phyloP scores from a whole-genome alignment of 148 eudicot genomes.

The Suaeda aralocaspica region DNA sequence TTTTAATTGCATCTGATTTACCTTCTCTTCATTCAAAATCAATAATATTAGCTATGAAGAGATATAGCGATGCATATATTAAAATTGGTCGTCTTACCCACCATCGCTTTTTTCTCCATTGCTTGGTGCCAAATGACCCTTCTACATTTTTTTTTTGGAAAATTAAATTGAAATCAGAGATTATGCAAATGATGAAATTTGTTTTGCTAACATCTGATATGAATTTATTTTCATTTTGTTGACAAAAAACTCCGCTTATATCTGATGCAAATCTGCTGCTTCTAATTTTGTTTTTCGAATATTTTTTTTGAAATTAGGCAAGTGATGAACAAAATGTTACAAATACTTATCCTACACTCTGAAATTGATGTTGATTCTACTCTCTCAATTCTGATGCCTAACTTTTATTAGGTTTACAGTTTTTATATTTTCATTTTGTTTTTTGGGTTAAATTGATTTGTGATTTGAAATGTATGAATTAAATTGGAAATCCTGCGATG shows the following conservation, averaged over 20 bases:
- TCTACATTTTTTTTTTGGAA: not conserved
- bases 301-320: not conserved
- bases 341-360: conserved; percentile 22
- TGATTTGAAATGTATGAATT: conserved; percentile 27
- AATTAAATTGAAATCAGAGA: not conserved
- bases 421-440: not conserved
- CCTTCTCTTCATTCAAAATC: conserved; percentile 15
- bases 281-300: not conserved
- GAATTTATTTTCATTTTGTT: conserved; percentile 17
- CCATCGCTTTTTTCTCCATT: conserved; percentile 19
- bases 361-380: conserved; percentile 23
- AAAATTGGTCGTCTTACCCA: conserved; percentile 22
- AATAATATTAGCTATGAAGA: not conserved
- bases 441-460: not conserved
- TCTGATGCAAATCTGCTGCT: conserved; percentile 21
- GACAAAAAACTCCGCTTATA: conserved; percentile 34
- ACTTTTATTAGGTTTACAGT: too few species aligned
- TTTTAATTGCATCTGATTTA: conserved; percentile 23
- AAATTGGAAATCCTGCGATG: conserved; percentile 1
- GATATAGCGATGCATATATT: conserved; percentile 21
- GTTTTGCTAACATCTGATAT: conserved; percentile 23
- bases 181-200: conserved; percentile 19
- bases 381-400: conserved; percentile 31
- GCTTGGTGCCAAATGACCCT: conserved; percentile 34
- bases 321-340: conserved; percentile 14